Conservation (phyloP, 164 flowering plant species). For the Paratinospora sagittata region DNA sequence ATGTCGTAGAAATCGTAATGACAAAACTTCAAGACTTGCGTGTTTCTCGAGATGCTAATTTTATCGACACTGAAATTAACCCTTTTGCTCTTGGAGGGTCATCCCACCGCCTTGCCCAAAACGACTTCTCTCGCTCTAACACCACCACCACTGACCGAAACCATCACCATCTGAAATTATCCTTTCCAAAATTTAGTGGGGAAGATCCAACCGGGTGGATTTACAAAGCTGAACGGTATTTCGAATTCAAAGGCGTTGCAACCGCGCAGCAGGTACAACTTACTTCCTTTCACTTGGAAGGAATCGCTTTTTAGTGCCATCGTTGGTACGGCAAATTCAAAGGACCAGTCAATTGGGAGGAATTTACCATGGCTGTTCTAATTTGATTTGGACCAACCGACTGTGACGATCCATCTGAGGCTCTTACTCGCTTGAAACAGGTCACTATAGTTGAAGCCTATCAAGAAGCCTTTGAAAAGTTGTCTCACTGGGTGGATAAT, state of each 20-base stretch:
- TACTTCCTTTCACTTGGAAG: neutral
- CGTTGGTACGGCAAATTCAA: neutral
- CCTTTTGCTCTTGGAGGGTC: neutral
- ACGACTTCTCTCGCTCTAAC: neutral
- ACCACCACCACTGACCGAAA: neutral
- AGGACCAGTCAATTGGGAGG: constrained; percentile 4
- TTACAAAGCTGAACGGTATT: neutral
- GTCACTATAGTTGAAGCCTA: neutral
- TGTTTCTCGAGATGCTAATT: too few relatives aligned
- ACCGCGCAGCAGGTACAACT: neutral
- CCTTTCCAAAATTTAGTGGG: neutral
- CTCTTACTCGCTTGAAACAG: constrained; percentile 3
- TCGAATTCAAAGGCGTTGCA: neutral
- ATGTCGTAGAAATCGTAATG: neutral
- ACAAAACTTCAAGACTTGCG: too few relatives aligned
- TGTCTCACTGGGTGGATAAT: constrained; percentile 1
- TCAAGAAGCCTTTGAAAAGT: neutral
- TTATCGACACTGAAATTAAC: neutral
- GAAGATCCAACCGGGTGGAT: constrained; percentile 2
- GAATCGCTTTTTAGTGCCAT: neutral
- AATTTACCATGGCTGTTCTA: neutral
- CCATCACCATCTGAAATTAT: neutral
- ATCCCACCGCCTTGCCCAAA: too few relatives aligned
- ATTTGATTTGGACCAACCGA: neutral
- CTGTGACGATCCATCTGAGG: constrained; percentile 8